A percentile compares a stretch with the other conserved stretches of the same genome.
These are phyloP conservation scores for Hymenoscyphus fructigenus DNA, from an alignment of 2,329 filamentous ascomycete genomes.

Conservation along the genomic window DNA sequence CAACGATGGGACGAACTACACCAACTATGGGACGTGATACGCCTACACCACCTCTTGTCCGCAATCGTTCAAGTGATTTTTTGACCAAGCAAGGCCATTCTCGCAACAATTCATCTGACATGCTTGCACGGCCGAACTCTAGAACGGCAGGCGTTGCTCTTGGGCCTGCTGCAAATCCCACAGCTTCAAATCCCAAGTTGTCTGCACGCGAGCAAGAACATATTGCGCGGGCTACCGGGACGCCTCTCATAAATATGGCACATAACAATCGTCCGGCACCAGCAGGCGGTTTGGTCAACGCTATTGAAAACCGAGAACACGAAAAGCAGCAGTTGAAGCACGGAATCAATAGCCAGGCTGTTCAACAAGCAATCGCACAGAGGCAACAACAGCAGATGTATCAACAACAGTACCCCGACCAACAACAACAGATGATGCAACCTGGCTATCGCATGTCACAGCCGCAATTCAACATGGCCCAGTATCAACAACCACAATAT, in stretches of 20 bases:
- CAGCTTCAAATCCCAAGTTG: constrained; percentile 57
- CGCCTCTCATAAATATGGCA: constrained; percentile 65
- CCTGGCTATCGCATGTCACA: constrained; percentile 24
- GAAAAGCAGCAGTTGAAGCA: constrained; percentile 72
- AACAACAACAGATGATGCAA: constrained; percentile 15
- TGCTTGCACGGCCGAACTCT: constrained; percentile 55
- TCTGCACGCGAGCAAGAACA: constrained; percentile 87
- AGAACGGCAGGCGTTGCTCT: constrained; percentile 51
- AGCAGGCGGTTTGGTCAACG: constrained; percentile 70
- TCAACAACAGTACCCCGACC: constrained; percentile 30
- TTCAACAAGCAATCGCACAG: constrained; percentile 71
- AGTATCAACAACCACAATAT: constrained; percentile 28
- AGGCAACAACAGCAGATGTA: constrained; percentile 53
- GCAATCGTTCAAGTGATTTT: constrained; percentile 41
- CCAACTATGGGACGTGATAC: constrained; percentile 39
- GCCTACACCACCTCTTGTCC: constrained; percentile 43
- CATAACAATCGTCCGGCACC: constrained; percentile 40
- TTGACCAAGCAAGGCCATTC: constrained; percentile 38
- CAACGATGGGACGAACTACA: constrained; percentile 40
- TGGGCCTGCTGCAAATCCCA: constrained; percentile 37
- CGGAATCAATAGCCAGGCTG: constrained; percentile 66
- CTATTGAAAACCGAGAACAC: constrained; percentile 76
- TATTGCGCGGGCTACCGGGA: constrained; percentile 77
- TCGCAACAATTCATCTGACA: constrained; percentile 47
- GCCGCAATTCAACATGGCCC: constrained; percentile 29